These are phyloP conservation scores for Davidsoniella eucalypti DNA, from an alignment of 2,329 filamentous ascomycete genomes.

Conservation along the genomic window DNA sequence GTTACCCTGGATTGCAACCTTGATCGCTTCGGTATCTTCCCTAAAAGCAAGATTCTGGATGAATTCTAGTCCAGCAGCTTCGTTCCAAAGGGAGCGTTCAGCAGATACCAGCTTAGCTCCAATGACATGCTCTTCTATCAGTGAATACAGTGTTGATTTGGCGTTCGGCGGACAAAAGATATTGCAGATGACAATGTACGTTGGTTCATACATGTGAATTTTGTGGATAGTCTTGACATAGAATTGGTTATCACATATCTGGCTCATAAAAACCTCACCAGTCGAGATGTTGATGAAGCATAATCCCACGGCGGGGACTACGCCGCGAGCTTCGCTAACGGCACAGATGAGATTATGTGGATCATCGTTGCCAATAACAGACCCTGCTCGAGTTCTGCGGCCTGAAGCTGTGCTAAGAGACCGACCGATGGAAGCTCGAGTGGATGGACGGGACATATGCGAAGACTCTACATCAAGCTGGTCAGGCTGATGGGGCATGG, in stretches of 20 bases:
- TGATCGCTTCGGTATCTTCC: constrained; percentile 66
- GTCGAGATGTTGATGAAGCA: constrained; percentile 78
- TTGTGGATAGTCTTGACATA: constrained; percentile 83
- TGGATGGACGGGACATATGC: constrained; percentile 7
- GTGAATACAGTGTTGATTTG: constrained; percentile 56
- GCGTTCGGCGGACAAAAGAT: constrained; percentile 48
- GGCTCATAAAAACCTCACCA: constrained; percentile 69
- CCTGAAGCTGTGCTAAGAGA: constrained; percentile 27
- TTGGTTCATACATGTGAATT: constrained; percentile 62
- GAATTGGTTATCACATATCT: constrained; percentile 85
- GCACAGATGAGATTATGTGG: constrained; percentile 71
- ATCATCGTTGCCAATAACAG: constrained; percentile 29
- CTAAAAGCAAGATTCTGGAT: constrained; percentile 64
- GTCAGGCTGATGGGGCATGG: background rate
- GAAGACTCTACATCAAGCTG: constrained; percentile 6
- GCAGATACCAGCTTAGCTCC: constrained; percentile 37
- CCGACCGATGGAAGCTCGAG: constrained; percentile 8
- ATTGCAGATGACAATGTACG: constrained; percentile 60
- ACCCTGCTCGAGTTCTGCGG: constrained; percentile 27
- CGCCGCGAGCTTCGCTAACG: constrained; percentile 70
- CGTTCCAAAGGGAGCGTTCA: constrained; percentile 76
- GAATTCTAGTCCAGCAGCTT: constrained; percentile 58
- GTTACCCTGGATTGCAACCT: constrained; percentile 63
- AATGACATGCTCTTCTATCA: constrained; percentile 56
- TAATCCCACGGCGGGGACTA: constrained; percentile 69